These are phyloP conservation scores for Primulina eburnea DNA, from an alignment of 257 asterid genomes.

Conservation along the genomic window DNA sequence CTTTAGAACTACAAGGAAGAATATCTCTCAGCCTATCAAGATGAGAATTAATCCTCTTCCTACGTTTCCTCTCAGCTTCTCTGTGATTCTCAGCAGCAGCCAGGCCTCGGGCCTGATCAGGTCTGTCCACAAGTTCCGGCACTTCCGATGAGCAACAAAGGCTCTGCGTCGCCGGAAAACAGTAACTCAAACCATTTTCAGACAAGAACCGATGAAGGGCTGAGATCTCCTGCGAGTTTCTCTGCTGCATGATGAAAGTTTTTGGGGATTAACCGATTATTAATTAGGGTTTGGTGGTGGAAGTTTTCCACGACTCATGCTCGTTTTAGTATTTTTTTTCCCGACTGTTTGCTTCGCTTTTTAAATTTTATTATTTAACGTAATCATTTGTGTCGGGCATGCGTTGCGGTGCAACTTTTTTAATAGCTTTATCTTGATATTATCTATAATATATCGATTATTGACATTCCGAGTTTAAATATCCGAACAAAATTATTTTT, in stretches of 20 bases:
- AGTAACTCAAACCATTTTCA: not conserved
- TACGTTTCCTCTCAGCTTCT: constrained; percentile 32
- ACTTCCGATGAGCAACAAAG: not conserved
- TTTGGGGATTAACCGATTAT: not conserved
- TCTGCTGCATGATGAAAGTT: not conserved
- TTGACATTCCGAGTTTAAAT: too few relatives aligned
- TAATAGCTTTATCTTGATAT: too few relatives aligned
- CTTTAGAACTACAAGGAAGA: constrained; percentile 26
- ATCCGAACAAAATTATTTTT: too few relatives aligned
- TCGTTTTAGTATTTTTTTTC: not conserved
- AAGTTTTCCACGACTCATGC: not conserved
- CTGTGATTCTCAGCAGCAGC: constrained; percentile 33
- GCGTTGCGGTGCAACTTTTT: not conserved
- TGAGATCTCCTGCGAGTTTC: not conserved
- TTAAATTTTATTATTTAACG: not conserved
- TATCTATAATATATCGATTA: too few relatives aligned
- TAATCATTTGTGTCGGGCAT: not conserved
- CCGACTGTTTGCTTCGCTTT: not conserved
- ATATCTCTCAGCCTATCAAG: constrained; percentile 28
- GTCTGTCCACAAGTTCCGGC: not conserved
- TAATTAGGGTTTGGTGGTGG: not conserved
- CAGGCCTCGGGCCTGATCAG: constrained; percentile 23
- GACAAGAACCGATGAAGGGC: not conserved
- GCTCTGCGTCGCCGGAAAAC: not conserved
- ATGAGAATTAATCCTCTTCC: constrained; percentile 30